These are phyloP conservation scores for Cenchrus fungigraminus DNA, from an alignment of 176 grass and related monocot species.

Conservation along the genomic window DNA sequence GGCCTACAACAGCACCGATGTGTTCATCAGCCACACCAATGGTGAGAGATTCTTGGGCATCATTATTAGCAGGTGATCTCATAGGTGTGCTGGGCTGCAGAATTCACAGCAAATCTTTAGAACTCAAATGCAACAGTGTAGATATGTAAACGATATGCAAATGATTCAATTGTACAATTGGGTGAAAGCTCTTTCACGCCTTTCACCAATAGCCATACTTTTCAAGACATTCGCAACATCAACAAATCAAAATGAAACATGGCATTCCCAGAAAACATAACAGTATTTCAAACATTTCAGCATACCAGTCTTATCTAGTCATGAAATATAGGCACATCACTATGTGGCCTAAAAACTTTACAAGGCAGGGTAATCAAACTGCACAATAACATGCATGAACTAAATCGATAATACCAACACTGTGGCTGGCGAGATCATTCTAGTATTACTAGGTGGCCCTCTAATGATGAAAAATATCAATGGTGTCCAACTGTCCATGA, in stretches of 20 bases:
- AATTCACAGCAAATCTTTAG: constrained; percentile 20
- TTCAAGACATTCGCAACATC: neutral
- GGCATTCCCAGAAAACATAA: neutral
- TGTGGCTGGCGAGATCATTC: neutral
- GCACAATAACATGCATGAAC: neutral
- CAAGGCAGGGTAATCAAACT: neutral
- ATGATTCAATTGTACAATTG: neutral
- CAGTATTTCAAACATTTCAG: constrained; percentile 14
- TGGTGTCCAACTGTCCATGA: neutral
- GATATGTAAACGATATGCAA: neutral
- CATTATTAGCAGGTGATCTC: constrained; percentile 56
- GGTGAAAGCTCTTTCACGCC: neutral
- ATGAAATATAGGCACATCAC: neutral
- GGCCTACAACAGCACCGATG: constrained; percentile 87
- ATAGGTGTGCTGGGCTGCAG: constrained; percentile 51
- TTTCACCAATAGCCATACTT: neutral
- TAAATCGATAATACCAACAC: constrained; percentile 7
- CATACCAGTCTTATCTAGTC: neutral
- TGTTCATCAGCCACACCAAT: constrained; percentile 89
- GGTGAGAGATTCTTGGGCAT: constrained; percentile 63
- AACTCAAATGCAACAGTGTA: neutral
- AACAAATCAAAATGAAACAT: neutral
- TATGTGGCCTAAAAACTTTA: neutral
- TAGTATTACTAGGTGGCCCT: neutral
- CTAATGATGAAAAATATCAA: neutral